Base-by-base conservation (phyloP, 129 eudicot species). In the Arctium minus region DNA sequence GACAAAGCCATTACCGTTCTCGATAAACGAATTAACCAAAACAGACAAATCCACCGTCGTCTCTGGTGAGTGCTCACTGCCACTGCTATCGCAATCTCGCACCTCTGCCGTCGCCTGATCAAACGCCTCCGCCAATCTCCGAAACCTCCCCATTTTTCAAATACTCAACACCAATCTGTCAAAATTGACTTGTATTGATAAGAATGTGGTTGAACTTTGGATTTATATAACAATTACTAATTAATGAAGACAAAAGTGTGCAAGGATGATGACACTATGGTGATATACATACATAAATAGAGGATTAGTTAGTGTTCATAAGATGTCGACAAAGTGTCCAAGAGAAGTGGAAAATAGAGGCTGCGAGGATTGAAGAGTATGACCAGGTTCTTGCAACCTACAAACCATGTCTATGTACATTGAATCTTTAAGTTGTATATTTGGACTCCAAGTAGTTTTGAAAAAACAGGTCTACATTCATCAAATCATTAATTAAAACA, bases 1-100 rank as follows among this genome's bases (percentile, higher is more conserved):
- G 2, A 64, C 80, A 12, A 42, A 85, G 1, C 76, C 73, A 77
- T 56, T 69, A 5, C 80, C 90, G 10, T 87, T 81, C 46, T 95
- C 97, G 1, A 92, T 68, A 60, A 88, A 95, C 10, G 97, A 92
- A 40, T 90, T 90, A 0, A 94, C 94, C 69, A 94, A 89, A 84
- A 86, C 96, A 3, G 92, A 90, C 62, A 94, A 84, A 85, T 89
- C 92, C 50, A 73, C 46, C 79, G 79, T 79, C 37, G 86, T 80
- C 71, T 82, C 88, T 6, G 88, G 85, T 35, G 89, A 89, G 78
- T 91, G 93, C 86, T 92, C 97, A 88, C 88, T 85, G 53, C 96
- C 94, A 82, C 94, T 91, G 75, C 91, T 89, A 30, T 84, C 84
- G 81, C 88, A 88, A 44, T 79, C 84, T 70, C 56, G 65, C 33